phyloP scores from a whole-genome alignment of 164 flowering plant species.

The Vitis rupestris region DNA sequence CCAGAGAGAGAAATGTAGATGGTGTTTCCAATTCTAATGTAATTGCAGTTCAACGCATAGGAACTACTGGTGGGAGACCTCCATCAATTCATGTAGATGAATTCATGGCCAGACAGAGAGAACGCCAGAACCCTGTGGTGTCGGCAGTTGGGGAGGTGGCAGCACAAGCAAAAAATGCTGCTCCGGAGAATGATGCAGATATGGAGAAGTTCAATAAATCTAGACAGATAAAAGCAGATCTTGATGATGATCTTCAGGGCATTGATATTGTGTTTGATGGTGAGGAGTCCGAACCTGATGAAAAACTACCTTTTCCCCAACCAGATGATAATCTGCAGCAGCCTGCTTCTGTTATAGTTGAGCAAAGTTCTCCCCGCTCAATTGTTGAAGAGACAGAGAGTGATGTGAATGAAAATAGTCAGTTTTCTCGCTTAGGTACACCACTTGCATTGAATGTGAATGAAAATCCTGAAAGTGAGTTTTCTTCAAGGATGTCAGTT shows the following conservation, averaged over 20 bases:
- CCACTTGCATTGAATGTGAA: constrained; percentile 54
- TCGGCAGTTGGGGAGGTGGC: constrained; percentile 46
- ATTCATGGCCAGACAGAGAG: constrained; percentile 95
- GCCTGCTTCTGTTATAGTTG: constrained; percentile 52
- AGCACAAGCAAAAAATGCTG: constrained; percentile 32
- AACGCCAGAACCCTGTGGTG: constrained; percentile 64
- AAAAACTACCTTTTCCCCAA: constrained; percentile 84
- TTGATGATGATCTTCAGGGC: constrained; percentile 95
- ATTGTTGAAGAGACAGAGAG: constrained; percentile 84
- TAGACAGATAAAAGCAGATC: constrained; percentile 71
- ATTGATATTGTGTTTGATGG: constrained; percentile 94
- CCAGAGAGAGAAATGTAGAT: constrained; percentile 90
- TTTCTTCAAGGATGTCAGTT: constrained; percentile 67
- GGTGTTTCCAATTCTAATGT: constrained; percentile 59
- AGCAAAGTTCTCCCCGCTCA: constrained; percentile 74
- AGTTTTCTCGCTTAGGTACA: constrained; percentile 46
- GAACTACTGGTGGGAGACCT: constrained; percentile 86
- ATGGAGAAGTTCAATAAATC: constrained; percentile 49
- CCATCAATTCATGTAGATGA: constrained; percentile 99
- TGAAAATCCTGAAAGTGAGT: constrained; percentile 61
- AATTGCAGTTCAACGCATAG: constrained; percentile 69
- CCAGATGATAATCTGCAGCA: constrained; percentile 72
- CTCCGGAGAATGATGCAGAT: constrained; percentile 37
- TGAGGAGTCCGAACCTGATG: constrained; percentile 89
- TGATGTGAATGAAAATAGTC: constrained; percentile 52